Evolutionary conservation across 2,329 filamentous ascomycete genomes (phyloP), one percentile per base, ranked within the genome.

Genomic region (Aspergillus sp.): DNA sequence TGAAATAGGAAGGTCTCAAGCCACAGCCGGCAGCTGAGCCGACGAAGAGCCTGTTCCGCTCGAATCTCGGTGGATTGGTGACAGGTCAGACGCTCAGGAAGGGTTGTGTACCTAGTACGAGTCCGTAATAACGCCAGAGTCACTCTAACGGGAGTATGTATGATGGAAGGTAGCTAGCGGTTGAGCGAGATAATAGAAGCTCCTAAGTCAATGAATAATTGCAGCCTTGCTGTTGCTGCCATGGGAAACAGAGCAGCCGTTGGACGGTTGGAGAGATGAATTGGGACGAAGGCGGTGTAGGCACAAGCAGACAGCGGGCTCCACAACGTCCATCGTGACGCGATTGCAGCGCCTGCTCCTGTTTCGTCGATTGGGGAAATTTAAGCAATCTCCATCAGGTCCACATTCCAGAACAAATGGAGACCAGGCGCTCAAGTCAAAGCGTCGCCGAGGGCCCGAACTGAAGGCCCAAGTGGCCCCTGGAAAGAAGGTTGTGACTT

Each of bases 51-150:
- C 33, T 31, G 15, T 17, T 51, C 19, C 8, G 40, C 31, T 51
- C 37, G 17, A 52, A 43, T 19, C 21, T 6, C 39, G 39, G 33
- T 35, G 7, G n/a, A 15, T n/a, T 27, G n/a, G 66, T 71, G 69
- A 72, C 68, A 65, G 61, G 62, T 72, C 69, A 69, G 64, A 70
- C 59, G 56, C 39, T 53, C 43, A 33, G 31, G 19, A 21, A 27
- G 46, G 41, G 55, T 48, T 19, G 27, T 31, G 27, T 31, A 31
- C 27, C 27, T 52, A 40, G 24, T 43, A 43, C 24, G 41, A 7
- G 17, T 43, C n/a, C 39, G 21, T 31, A 12, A 40, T 43, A 4
- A 41, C 6, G n/a, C 19, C n/a, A 33, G n/a, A 52, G 49, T 33
- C 24, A 49, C 12, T 37, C n/a, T n/a, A 7, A 7, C 35, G 35